These are phyloP conservation scores for Boletus rex-veris DNA, from an alignment of 768 basidiomycete species.

Conservation along the genomic window DNA sequence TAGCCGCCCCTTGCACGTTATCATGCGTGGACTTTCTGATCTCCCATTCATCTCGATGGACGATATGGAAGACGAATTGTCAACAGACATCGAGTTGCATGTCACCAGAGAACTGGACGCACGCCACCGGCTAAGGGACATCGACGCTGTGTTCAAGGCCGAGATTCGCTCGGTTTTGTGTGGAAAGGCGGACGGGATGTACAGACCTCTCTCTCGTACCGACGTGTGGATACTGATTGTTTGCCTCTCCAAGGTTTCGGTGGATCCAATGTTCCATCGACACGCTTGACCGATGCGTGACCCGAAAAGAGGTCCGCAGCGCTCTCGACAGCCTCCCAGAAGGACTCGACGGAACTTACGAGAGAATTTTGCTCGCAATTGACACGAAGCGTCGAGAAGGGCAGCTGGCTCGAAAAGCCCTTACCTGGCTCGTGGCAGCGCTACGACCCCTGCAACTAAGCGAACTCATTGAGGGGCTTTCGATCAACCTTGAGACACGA, in stretches of 20 bases:
- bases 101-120: background rate
- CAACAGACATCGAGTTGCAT: background rate
- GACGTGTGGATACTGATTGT: no score
- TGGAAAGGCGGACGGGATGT: no score
- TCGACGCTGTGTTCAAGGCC: background rate
- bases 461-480: background rate
- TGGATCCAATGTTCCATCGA: background rate
- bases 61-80: background rate
- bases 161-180: background rate
- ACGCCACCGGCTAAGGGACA: background rate
- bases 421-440: background rate
- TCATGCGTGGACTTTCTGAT: background rate
- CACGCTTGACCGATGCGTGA: background rate
- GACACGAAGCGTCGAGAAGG: background rate
- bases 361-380: background rate
- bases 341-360: background rate
- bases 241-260: background rate
- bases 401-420: background rate
- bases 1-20: background rate
- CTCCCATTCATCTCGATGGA: background rate
- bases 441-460: background rate
- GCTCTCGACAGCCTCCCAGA: background rate
- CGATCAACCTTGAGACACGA: background rate
- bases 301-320: background rate
- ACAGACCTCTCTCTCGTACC: background rate